Evolutionary conservation across 768 basidiomycete species (phyloP), one percentile per base, ranked within the genome.

Genomic region (Pleurotus giganteus): DNA sequence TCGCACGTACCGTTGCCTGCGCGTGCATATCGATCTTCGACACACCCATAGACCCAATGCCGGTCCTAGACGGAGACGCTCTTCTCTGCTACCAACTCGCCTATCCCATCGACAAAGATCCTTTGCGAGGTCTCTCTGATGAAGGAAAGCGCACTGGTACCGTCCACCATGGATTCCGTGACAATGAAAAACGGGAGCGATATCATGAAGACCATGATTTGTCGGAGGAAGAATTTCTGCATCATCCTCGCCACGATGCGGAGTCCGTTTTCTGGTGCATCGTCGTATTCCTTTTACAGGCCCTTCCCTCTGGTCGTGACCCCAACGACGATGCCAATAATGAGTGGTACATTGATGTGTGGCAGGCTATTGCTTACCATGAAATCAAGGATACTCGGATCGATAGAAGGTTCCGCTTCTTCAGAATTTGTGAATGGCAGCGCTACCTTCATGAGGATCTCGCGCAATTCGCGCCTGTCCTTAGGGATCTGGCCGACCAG

Each of bases 251-350:
- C 9, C 53, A 54, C 21, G 53, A 45, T 32, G 53, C 43, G 4
- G 53, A 54, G 23, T 54, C 53, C n/a, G 29, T 54, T 4, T 54
- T 28, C 31, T 54, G 53, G 53, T 17, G 28, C 24, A 54, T 54
- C 11, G 43, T 54, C 4, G 19, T 29, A 2, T 54, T 45, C 24
- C 24, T 54, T n/a, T 26, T 54, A 4, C 41, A 19, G 7, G 19
- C 19, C 39, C 7, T 19, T 12, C 39, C 39, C 13, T 13, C 13
- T 13, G 6, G 31, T 32, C 7, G 13, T 32, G 39, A 41, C 31
- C 31, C 31, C 12, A 7, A 41, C 23, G 53, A 32, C 34, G 34
- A 36, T 36, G n/a, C 34, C 4, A 19, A 46, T 13, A 13, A 4
- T 23, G 27, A 46, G 44, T n/a, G 24, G n/a, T 27, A 19, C 27